Conservation (phyloP, 139 green algal species). For the Pedinophyceae sp. region DNA sequence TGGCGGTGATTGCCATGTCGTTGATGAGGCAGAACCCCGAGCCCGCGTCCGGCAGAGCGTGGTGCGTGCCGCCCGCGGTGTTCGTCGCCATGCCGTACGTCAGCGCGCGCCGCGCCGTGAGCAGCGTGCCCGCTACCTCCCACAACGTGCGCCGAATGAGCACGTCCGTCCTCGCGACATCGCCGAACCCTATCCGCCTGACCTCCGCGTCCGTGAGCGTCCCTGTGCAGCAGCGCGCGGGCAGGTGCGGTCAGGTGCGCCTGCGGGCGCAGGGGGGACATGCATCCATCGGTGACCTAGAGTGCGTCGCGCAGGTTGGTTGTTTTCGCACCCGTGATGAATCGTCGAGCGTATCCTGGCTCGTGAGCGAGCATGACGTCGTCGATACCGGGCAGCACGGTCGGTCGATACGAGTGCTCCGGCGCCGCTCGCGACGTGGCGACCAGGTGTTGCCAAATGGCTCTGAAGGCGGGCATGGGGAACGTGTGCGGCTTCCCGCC, state of each 20-base stretch:
- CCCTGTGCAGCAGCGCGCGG: too few relatives aligned
- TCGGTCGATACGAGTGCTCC: neutral
- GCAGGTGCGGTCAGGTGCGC: neutral
- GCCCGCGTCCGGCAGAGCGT: slow-evolving; percentile 43
- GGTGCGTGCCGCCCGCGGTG: slow-evolving; percentile 70
- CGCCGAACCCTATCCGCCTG: slow-evolving; percentile 40
- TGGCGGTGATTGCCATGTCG: slow-evolving; percentile 56
- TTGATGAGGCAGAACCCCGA: slow-evolving; percentile 48
- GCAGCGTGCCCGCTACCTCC: slow-evolving; percentile 40
- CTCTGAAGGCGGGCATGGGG: neutral
- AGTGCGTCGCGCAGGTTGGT: too few relatives aligned
- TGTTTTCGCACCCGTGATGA: too few relatives aligned
- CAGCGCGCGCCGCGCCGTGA: slow-evolving; percentile 71
- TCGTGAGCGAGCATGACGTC: neutral
- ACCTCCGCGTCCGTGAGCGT: slow-evolving; percentile 10
- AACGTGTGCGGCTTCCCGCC: slow-evolving; percentile 1
- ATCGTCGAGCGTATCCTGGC: neutral
- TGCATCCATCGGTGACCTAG: too few relatives aligned
- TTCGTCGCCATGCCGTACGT: slow-evolving; percentile 56
- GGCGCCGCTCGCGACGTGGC: too few relatives aligned
- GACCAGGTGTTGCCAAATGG: neutral
- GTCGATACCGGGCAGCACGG: neutral
- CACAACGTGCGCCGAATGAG: slow-evolving; percentile 27
- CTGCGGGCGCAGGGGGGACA: neutral
- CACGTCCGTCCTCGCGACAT: slow-evolving; percentile 7